Conservation (phyloP, 1,284 basidiomycete genomes). For the Uromyces viciae-fabae region DNA sequence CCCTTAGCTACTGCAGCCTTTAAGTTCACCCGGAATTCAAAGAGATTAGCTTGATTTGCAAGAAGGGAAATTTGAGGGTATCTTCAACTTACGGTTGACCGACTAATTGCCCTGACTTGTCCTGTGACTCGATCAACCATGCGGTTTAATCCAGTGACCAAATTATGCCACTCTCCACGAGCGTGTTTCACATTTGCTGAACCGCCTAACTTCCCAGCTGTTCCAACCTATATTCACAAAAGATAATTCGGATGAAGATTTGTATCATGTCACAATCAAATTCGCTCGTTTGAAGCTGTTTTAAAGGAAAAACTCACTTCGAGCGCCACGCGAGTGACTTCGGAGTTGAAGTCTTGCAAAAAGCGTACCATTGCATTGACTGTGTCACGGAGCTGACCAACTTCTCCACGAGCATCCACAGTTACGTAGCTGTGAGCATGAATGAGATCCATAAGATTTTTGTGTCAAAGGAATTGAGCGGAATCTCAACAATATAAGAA, state of each 20-base stretch:
- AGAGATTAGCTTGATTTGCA: background rate
- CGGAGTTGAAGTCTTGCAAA: constrained; percentile 41
- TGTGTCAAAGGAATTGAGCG: no score
- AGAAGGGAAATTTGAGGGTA: background rate
- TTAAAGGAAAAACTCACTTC: constrained; percentile 19
- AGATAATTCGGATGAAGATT: background rate
- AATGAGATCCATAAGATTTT: background rate
- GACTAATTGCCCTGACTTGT: constrained; percentile 37
- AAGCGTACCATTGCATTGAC: constrained; percentile 45
- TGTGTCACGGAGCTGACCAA: constrained; percentile 33
- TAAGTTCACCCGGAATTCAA: background rate
- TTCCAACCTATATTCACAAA: constrained; percentile 70
- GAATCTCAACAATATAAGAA: no score
- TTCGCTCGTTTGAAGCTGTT: background rate
- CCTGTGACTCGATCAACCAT: constrained; percentile 45
- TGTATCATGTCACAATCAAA: background rate
- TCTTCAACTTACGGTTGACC: constrained; percentile 18
- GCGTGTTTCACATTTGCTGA: constrained; percentile 88
- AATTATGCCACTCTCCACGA: constrained; percentile 82
- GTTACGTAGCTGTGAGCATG: constrained; percentile 33
- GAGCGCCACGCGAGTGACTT: constrained; percentile 41
- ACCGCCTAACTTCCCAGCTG: constrained; percentile 84
- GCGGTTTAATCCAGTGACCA: constrained; percentile 37
- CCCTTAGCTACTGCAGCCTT: constrained; percentile 78
- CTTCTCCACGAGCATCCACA: constrained; percentile 38